Conservation (phyloP, 164 flowering plant genomes). For the Kingdonia uniflora region DNA sequence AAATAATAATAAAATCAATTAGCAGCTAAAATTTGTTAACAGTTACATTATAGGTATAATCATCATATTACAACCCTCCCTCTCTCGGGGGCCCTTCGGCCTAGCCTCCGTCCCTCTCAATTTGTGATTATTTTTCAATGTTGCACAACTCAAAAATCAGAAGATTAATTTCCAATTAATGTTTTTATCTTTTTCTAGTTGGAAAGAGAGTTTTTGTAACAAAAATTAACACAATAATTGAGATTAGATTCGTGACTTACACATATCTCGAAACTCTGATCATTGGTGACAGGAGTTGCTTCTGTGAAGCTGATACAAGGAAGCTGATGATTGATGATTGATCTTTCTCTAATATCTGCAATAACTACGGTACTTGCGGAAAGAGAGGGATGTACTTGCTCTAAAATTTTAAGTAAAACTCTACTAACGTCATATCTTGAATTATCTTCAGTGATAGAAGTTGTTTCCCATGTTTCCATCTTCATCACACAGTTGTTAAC, state of each 20-base stretch:
- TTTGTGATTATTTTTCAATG: no score
- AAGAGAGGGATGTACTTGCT: slow-evolving; percentile 3
- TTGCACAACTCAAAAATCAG: no score
- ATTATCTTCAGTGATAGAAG: slow-evolving; percentile 2
- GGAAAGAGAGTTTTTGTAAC: no score
- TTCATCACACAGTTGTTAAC: slow-evolving; percentile 4
- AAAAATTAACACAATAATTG: not conserved
- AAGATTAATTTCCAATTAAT: no score
- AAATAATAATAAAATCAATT: no score
- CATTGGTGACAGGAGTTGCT: slow-evolving; percentile 3
- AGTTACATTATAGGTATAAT: no score
- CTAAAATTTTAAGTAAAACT: slow-evolving; percentile 3
- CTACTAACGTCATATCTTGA: slow-evolving; percentile 5
- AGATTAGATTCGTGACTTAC: slow-evolving; percentile 1
- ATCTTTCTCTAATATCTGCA: slow-evolving; percentile 5
- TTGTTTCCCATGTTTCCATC: not conserved
- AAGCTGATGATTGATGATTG: not conserved
- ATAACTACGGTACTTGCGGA: slow-evolving; percentile 2
- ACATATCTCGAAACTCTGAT: slow-evolving; percentile 7
- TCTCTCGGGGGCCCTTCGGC: no score
- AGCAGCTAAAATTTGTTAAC: no score
- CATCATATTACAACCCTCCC: no score
- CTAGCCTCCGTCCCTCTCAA: no score
- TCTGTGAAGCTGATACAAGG: slow-evolving; percentile 5
- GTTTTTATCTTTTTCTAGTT: no score